phyloP scores from a whole-genome alignment of 129 eudicot genomes.

The Helianthus tuberosus region DNA sequence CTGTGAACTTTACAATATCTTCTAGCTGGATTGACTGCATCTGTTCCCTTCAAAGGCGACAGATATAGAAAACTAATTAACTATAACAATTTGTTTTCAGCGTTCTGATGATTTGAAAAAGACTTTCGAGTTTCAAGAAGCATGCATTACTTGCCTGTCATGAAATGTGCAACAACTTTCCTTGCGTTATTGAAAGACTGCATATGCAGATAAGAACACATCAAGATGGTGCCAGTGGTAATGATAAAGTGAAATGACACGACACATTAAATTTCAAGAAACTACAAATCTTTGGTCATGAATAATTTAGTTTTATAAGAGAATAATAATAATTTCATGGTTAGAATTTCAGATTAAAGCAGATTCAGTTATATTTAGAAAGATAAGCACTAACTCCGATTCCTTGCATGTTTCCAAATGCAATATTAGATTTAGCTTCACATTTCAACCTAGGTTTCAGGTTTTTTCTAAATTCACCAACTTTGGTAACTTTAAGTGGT shows the following conservation, averaged over 20 bases:
- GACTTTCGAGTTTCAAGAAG: background rate
- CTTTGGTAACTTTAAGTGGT: too few species aligned
- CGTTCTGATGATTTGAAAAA: background rate
- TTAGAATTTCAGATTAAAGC: too few species aligned
- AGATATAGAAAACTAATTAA: background rate
- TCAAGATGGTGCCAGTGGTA: too few species aligned
- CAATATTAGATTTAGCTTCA: slow-evolving; percentile 2
- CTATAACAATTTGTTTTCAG: background rate
- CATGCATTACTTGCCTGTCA: slow-evolving; percentile 46
- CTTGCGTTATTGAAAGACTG: slow-evolving; percentile 49
- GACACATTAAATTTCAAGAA: too few species aligned
- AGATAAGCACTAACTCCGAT: background rate
- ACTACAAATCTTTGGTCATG: too few species aligned
- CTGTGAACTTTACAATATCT: slow-evolving; percentile 28
- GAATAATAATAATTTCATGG: too few species aligned
- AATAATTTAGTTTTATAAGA: too few species aligned
- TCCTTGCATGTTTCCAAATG: background rate
- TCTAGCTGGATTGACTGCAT: slow-evolving; percentile 37
- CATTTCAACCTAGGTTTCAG: background rate
- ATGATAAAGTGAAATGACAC: too few species aligned
- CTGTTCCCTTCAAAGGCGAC: slow-evolving; percentile 32
- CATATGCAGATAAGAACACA: slow-evolving; percentile 27
- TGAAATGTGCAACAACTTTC: slow-evolving; percentile 35
- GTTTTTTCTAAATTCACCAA: background rate
- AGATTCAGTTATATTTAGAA: too few species aligned